phyloP scores from a whole-genome alignment of 306 rosid species.

The Ochetophila trinervis region DNA sequence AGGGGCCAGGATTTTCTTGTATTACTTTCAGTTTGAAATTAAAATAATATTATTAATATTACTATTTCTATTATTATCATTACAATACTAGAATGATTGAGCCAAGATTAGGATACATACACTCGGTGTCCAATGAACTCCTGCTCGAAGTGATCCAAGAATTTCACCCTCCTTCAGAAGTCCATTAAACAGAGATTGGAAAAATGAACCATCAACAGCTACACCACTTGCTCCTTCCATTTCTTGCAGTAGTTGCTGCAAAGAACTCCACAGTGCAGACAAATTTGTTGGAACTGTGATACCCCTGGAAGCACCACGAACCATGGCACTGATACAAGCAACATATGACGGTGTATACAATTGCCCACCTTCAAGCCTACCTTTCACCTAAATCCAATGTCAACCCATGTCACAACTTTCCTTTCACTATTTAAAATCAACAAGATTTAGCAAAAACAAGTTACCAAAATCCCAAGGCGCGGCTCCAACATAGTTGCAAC shows the following conservation, averaged over 20 bases:
- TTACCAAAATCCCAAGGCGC: constrained; percentile 80
- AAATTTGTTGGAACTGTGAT: constrained; percentile 79
- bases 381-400: constrained; percentile 65
- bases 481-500: constrained; percentile 75
- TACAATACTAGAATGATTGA: no score
- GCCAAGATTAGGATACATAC: constrained; percentile 49
- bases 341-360: constrained; percentile 97
- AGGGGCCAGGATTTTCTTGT: no score
- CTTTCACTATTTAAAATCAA: constrained; percentile 17
- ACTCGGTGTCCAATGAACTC: constrained; percentile 97
- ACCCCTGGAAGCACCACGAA: constrained; percentile 86
- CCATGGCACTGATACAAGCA: constrained; percentile 87
- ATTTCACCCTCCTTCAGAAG: constrained; percentile 76
- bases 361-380: constrained; percentile 98
- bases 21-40: no score
- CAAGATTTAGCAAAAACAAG: constrained; percentile 10
- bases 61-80: no score
- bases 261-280: constrained; percentile 68
- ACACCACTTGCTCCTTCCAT: constrained; percentile 83
- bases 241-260: constrained; percentile 80
- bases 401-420: constrained; percentile 12
- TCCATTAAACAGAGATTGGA: constrained; percentile 85
- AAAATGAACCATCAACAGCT: constrained; percentile 80
- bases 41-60: no score
- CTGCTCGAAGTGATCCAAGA: constrained; percentile 89